Percentiles rank a stretch among this genome's conserved stretches.
These are phyloP conservation scores for Rubroboletus satanas DNA, from an alignment of 768 basidiomycete genomes.

Conservation along the genomic window DNA sequence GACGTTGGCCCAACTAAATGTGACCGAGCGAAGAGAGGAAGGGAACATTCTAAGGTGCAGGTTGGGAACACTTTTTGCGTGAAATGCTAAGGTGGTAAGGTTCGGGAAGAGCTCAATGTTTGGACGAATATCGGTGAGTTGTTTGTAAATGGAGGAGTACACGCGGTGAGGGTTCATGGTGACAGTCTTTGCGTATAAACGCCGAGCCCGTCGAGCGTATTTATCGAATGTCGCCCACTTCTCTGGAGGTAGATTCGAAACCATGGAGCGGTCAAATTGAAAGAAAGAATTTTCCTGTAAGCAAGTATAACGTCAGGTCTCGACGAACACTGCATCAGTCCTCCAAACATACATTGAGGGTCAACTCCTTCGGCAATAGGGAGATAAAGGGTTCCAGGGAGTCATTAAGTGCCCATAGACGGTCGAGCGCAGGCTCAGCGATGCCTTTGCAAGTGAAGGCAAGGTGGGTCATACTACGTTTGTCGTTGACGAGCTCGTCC, in stretches of 20 bases:
- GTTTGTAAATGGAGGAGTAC: slow-evolving; percentile 26
- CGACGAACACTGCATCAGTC: background rate
- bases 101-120: slow-evolving; percentile 25
- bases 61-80: slow-evolving; percentile 12
- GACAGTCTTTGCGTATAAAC: slow-evolving; percentile 25
- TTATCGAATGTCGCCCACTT: slow-evolving; percentile 22
- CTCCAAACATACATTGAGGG: slow-evolving; percentile 16
- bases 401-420: slow-evolving; percentile 22
- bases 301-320: slow-evolving; percentile 4
- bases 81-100: slow-evolving; percentile 13
- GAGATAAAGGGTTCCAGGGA: slow-evolving; percentile 25
- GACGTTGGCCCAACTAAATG: slow-evolving; percentile 21
- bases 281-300: slow-evolving; percentile 19
- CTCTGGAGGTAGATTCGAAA: slow-evolving; percentile 7
- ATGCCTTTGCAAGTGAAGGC: slow-evolving; percentile 21
- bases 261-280: slow-evolving; percentile 5
- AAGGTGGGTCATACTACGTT: slow-evolving; percentile 14
- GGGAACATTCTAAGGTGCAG: slow-evolving; percentile 20
- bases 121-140: slow-evolving; percentile 20
- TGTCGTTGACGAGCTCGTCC: slow-evolving; percentile 17
- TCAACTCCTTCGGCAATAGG: slow-evolving; percentile 19
- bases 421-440: slow-evolving; percentile 21
- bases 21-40: slow-evolving; percentile 19
- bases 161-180: slow-evolving; percentile 25
- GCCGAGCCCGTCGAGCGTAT: slow-evolving; percentile 20